A percentile compares a stretch with the other conserved stretches of the same genome.
phyloP scores from a whole-genome alignment of 768 basidiomycete species.

The Crucibulum laeve region DNA sequence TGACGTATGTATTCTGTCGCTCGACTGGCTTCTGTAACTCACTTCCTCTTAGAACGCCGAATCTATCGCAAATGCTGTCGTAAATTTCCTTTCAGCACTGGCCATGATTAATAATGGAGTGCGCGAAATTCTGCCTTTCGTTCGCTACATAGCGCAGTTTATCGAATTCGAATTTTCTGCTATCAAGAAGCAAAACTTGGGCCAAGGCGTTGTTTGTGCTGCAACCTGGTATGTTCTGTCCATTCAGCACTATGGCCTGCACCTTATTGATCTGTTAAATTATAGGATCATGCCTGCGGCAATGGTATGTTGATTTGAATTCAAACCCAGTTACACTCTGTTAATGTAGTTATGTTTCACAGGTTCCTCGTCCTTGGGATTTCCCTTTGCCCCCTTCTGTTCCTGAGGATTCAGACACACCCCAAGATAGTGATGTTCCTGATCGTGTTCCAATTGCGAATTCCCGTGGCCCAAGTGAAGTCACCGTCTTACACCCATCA shows the following conservation, averaged over 20 bases:
- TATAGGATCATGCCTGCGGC: slow-evolving; percentile 76
- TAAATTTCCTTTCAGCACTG: slow-evolving; percentile 75
- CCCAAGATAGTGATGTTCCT: no score
- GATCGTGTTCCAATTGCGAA: no score
- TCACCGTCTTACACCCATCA: no score
- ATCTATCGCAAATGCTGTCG: slow-evolving; percentile 55
- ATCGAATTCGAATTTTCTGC: slow-evolving; percentile 69
- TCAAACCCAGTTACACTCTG: not conserved
- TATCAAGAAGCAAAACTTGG: slow-evolving; percentile 61
- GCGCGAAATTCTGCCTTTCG: slow-evolving; percentile 78
- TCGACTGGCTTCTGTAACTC: no score
- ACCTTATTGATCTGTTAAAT: not conserved
- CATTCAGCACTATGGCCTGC: not conserved
- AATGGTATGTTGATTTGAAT: slow-evolving; percentile 30
- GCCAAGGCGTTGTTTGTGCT: slow-evolving; percentile 80
- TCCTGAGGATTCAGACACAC: no score
- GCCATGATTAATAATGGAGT: slow-evolving; percentile 68
- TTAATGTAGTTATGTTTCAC: slow-evolving; percentile 2
- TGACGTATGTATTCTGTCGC: slow-evolving; percentile 44
- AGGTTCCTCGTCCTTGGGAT: slow-evolving; percentile 79
- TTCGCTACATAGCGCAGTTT: slow-evolving; percentile 79
- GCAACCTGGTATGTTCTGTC: slow-evolving; percentile 72
- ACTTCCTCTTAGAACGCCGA: slow-evolving; percentile 41
- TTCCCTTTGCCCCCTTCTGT: slow-evolving; percentile 47
- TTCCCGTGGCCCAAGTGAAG: no score